Evolutionary conservation across 371 early-diverging fungal genomes (phyloP).

Genomic region (Mucor indicus): DNA sequence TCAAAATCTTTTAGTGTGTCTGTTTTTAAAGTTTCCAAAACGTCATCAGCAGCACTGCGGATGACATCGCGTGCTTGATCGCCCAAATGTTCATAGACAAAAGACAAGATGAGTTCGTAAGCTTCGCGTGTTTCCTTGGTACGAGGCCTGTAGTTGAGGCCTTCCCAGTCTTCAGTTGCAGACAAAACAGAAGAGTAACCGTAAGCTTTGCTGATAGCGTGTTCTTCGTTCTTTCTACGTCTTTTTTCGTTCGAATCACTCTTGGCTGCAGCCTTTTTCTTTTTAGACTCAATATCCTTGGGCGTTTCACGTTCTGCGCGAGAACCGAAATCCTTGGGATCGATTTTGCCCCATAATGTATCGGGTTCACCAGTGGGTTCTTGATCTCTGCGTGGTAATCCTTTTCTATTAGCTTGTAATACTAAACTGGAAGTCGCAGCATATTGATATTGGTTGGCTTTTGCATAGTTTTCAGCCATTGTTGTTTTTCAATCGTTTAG

Average conservation of each 20-base stretch:
- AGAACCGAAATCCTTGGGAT: constrained; percentile 84
- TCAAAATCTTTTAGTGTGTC: constrained; percentile 86
- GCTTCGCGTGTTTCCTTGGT: constrained; percentile 92
- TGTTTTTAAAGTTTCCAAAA: constrained; percentile 81
- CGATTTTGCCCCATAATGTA: constrained; percentile 83
- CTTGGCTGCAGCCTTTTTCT: constrained; percentile 54
- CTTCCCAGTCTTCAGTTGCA: constrained; percentile 90
- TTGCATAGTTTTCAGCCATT: constrained; percentile 79
- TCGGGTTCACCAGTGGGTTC: constrained; percentile 97
- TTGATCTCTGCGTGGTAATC: constrained; percentile 80
- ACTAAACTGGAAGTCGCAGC: constrained; percentile 94
- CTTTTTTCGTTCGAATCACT: constrained; percentile 41
- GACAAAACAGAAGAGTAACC: constrained; percentile 84
- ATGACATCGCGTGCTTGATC: constrained; percentile 90
- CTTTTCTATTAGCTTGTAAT: constrained; percentile 83
- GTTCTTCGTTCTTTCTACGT: constrained; percentile 61
- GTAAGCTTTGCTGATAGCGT: constrained; percentile 60
- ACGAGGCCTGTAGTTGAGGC: constrained; percentile 84
- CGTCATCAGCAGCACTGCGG: constrained; percentile 86
- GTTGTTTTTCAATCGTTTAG: too few species aligned
- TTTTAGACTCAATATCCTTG: constrained; percentile 65
- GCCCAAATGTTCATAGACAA: constrained; percentile 78
- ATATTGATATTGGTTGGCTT: constrained; percentile 83
- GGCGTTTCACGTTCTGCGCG: constrained; percentile 70
- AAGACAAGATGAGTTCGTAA: constrained; percentile 86